Evolutionary conservation across 176 grass and related monocot genomes (phyloP).

Genomic region (Oryza rufipogon): DNA sequence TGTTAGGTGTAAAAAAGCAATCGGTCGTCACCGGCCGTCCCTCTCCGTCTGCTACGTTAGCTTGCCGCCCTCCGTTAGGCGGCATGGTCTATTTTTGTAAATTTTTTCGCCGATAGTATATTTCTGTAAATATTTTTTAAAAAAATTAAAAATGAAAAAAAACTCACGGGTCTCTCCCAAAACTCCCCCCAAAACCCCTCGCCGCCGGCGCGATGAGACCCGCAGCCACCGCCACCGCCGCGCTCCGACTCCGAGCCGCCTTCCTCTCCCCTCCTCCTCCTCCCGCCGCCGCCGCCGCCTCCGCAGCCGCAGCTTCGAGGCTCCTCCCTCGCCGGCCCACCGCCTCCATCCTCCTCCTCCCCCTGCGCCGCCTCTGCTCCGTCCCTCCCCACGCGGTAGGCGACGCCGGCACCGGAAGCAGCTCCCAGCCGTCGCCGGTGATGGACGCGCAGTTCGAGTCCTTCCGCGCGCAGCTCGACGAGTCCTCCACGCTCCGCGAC

Average conservation of each 20-base stretch:
- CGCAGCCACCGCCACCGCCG: conserved; percentile 43
- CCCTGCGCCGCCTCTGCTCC: conserved; percentile 42
- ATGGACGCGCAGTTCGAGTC: conserved; percentile 90
- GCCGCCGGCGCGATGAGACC: conserved; percentile 48
- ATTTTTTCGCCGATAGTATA: no score
- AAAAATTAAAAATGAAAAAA: no score
- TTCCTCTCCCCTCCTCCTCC: conserved; percentile 1
- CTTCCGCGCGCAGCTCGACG: conserved; percentile 78
- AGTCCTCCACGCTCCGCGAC: conserved; percentile 71
- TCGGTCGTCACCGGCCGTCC: no score
- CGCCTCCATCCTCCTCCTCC: background rate
- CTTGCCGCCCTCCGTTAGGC: no score
- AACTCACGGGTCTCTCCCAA: background rate
- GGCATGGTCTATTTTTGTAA: no score
- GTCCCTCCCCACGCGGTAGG: background rate
- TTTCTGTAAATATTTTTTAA: no score
- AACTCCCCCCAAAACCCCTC: conserved; percentile 38
- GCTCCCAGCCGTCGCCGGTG: conserved; percentile 33
- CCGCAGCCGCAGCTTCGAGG: background rate
- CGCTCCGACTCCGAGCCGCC: conserved; percentile 26
- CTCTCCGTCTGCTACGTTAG: no score
- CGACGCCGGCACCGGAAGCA: background rate
- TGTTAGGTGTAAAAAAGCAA: no score
- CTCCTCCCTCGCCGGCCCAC: conserved; percentile 5
- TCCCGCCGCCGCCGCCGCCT: background rate